Conservation (phyloP, 805 yeast genomes). For the Myxozyma vanderwaltii region DNA sequence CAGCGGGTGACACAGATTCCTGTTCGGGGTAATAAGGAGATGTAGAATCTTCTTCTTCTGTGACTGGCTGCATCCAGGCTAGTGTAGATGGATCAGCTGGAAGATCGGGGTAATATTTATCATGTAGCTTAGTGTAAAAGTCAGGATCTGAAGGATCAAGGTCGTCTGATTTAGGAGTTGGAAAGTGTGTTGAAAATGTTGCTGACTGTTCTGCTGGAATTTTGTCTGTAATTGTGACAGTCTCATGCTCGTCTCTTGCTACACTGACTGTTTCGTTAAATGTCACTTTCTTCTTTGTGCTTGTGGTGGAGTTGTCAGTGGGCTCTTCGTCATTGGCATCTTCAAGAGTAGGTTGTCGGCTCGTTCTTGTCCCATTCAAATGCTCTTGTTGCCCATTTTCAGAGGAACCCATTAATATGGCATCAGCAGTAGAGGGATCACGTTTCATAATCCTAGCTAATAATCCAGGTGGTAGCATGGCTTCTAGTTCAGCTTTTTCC, state of each 20-base stretch:
- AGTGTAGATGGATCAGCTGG: slow-evolving; percentile 79
- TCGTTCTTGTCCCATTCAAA: neutral
- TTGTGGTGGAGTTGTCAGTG: neutral
- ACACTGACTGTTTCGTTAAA: neutral
- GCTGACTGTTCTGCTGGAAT: neutral
- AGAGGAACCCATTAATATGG: neutral
- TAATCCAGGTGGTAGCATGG: slow-evolving; percentile 27
- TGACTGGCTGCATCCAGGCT: slow-evolving; percentile 87
- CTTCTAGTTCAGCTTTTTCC: slow-evolving; percentile 26
- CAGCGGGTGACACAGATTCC: slow-evolving; percentile 48
- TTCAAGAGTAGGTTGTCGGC: slow-evolving; percentile 2
- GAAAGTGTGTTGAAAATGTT: slow-evolving; percentile 16
- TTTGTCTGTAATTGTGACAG: neutral
- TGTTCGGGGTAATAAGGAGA: slow-evolving; percentile 49
- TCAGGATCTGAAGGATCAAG: slow-evolving; percentile 75
- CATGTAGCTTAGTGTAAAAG: slow-evolving; percentile 76
- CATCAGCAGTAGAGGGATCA: slow-evolving; percentile 21
- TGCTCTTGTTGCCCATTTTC: neutral
- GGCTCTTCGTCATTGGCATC: slow-evolving; percentile 12
- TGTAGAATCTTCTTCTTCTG: slow-evolving; percentile 41
- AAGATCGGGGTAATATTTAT: slow-evolving; percentile 84
- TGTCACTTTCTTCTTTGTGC: neutral
- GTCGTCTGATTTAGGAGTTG: slow-evolving; percentile 33
- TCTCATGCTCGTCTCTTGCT: neutral
- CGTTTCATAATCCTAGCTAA: slow-evolving; percentile 20